A percentile compares a stretch with the other conserved stretches of the same genome.
Evolutionary conservation across 208 protist species (phyloP).

Genomic region (Leishmania amazonensis): DNA sequence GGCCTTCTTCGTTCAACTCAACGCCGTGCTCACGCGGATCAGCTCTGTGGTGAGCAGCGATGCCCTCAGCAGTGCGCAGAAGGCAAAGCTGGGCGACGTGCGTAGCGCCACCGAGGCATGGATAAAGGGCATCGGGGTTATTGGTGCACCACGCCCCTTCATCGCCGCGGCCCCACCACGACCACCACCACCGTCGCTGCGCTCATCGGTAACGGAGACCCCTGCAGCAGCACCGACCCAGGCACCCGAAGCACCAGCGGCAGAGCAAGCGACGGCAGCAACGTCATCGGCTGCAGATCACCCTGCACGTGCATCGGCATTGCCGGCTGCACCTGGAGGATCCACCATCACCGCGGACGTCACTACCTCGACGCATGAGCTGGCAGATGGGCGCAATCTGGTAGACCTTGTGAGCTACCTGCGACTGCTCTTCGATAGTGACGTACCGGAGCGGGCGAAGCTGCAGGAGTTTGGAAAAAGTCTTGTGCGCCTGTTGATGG

Average conservation of each 20-base stretch:
- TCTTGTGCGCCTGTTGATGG: constrained; percentile 58
- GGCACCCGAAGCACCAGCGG: not conserved
- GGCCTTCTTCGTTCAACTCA: constrained; percentile 82
- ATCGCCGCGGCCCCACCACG: constrained; percentile 15
- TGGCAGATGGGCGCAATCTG: constrained; percentile 28
- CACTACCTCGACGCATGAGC: not conserved
- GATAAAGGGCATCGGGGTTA: constrained; percentile 49
- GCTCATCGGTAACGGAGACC: not conserved
- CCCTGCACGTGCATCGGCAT: not conserved
- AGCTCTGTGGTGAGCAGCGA: constrained; percentile 45
- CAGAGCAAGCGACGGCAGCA: not conserved
- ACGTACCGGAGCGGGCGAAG: constrained; percentile 59
- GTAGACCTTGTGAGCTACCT: constrained; percentile 70
- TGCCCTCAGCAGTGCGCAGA: constrained; percentile 43
- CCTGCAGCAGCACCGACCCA: not conserved
- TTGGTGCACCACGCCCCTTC: constrained; percentile 36
- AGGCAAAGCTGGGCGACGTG: constrained; percentile 56
- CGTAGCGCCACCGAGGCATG: constrained; percentile 51
- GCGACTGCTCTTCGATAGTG: constrained; percentile 49
- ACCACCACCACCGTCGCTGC: not conserved
- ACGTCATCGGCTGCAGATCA: not conserved
- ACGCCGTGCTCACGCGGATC: constrained; percentile 64
- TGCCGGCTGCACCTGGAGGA: not conserved
- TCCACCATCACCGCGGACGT: constrained; percentile 32
- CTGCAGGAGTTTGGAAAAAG: constrained; percentile 67